phyloP scores from a whole-genome alignment of 805 yeast genomes.

The Candida tibetensis region DNA sequence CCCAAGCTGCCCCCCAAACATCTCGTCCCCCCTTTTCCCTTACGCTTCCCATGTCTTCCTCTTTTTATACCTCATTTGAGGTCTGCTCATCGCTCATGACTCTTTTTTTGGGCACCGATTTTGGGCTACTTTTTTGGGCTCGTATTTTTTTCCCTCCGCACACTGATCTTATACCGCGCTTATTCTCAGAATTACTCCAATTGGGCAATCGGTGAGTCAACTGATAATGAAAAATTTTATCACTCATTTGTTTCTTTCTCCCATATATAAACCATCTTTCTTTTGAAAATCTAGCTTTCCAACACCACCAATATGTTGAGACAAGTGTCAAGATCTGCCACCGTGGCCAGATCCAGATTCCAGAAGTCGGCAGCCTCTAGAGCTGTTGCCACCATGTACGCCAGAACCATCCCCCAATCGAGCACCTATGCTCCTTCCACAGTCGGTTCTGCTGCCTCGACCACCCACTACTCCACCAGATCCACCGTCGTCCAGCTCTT shows the following conservation, averaged over 20 bases:
- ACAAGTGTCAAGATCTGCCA: constrained; percentile 13
- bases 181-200: constrained; percentile 30
- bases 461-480: constrained; percentile 56
- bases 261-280: constrained; percentile 2
- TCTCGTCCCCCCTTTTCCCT: too few relatives aligned
- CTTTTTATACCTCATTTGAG: too few relatives aligned
- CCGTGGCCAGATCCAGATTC: constrained; percentile 5
- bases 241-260: background rate
- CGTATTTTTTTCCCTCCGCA: constrained; percentile 4
- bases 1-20: too few relatives aligned
- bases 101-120: too few relatives aligned
- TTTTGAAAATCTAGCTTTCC: constrained; percentile 5
- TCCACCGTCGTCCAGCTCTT: constrained; percentile 93
- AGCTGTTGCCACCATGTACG: constrained; percentile 1
- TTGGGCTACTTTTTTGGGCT: too few relatives aligned
- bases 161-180: constrained; percentile 42
- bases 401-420: too few relatives aligned
- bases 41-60: too few relatives aligned
- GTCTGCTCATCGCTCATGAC: too few relatives aligned
- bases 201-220: constrained; percentile 20
- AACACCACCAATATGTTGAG: constrained; percentile 16
- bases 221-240: constrained; percentile 6
- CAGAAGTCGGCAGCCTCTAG: constrained; percentile 1
- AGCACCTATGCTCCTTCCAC: too few relatives aligned
- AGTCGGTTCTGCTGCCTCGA: background rate